Base-by-base conservation (phyloP, 2,329 filamentous ascomycete species). In the Coniochaeta sp. region DNA sequence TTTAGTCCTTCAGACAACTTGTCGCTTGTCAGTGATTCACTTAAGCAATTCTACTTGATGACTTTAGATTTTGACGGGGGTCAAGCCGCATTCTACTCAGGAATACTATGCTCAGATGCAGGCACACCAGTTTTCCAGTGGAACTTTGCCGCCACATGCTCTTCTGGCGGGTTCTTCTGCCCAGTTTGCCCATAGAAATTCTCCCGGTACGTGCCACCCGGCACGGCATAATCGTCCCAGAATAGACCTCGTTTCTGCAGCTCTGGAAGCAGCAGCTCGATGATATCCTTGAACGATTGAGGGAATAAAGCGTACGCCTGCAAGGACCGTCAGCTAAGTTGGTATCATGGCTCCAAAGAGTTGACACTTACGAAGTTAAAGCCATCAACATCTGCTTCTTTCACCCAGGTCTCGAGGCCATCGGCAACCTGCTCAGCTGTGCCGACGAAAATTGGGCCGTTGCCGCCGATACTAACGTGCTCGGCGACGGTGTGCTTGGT, bases 401-500 rank as follows among this genome's bases (percentile, higher is more conserved):
- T 67, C 0, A 90, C 76, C 88, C 88, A 91, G 0, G 76, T 72
- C 71, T 91, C 85, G 60, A 91, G 77, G 50, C 81, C 79, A 68
- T 91, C 87, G 0, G 86, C 88, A 1, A 90, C 86, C 64, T 84
- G 81, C 17, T 78, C 70, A 0, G 88, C 76, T 0, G 85, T 89
- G 0, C 89, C 88, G 0, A 90, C 84, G 2, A 86, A 71, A 0
- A 85, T 79, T 0, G 86, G 83, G 0, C 87, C 86, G 19, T 89
- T 80, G 1, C 88, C 88, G 5, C 88, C 88, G 14, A 90, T 79
- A 47, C 82, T 84, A 57, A 90, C 82, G 64, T 89, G 84, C 66
- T 89, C 80, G 0, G 86, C 88, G 6, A 91, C 80, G 0, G 85
- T 89, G 56, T 83, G 77, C 70, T 90, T 90, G 0, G 88, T 91